A percentile compares a stretch with the other conserved stretches of the same genome.
These are phyloP conservation scores for Moesziomyces globuligerus DNA, from an alignment of 1,284 basidiomycete species.

Conservation along the genomic window DNA sequence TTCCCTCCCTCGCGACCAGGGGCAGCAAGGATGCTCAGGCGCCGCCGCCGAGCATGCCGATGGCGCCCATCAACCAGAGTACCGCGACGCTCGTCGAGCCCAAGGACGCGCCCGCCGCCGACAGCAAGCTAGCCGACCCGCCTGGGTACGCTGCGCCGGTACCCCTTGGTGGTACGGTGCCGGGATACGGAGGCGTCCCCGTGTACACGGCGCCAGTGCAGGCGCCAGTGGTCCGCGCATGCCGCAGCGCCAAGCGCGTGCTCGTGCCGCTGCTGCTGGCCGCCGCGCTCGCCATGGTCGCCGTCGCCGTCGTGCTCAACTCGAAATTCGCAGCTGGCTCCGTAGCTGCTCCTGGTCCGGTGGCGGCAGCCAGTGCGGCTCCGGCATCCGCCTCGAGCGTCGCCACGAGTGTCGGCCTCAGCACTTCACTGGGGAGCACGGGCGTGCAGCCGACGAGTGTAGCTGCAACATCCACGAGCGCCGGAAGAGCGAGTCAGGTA, in stretches of 20 bases:
- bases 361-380: neutral
- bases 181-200: too few species aligned
- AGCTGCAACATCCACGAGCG: too few species aligned
- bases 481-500: too few species aligned
- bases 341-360: neutral
- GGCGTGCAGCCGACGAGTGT: too few species aligned
- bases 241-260: slow-evolving; percentile 15
- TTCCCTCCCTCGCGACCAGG: slow-evolving; percentile 7
- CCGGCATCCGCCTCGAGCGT: neutral
- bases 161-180: neutral
- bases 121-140: slow-evolving; percentile 1
- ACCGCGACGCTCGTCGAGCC: slow-evolving; percentile 14
- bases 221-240: neutral
- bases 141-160: slow-evolving; percentile 11
- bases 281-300: slow-evolving; percentile 10
- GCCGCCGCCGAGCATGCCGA: neutral
- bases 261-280: slow-evolving; percentile 15
- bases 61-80: slow-evolving; percentile 5
- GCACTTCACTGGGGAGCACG: neutral
- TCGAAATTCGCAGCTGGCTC: slow-evolving; percentile 20
- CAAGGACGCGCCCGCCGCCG: neutral
- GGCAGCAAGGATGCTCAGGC: neutral
- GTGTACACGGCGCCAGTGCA: too few species aligned
- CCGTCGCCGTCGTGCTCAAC: slow-evolving; percentile 26
- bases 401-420: neutral